These are phyloP conservation scores for Inonotus hispidus DNA, from an alignment of 1,284 basidiomycete species.

Conservation along the genomic window DNA sequence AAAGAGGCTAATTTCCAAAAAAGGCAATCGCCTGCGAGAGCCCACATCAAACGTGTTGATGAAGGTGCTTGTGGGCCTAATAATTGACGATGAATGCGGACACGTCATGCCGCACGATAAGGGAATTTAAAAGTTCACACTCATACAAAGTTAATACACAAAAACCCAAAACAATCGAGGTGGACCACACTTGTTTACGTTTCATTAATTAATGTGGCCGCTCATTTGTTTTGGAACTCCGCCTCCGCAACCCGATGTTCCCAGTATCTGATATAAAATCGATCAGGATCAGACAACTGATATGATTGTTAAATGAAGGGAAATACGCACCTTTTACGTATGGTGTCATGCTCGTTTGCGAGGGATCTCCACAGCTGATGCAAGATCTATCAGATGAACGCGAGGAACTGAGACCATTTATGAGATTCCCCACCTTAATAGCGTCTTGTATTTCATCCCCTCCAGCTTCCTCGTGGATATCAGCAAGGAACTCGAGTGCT, in stretches of 20 bases:
- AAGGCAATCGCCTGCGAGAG: background rate
- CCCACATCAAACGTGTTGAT: background rate
- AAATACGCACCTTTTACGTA: constrained; percentile 65
- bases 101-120: too few species aligned
- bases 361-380: constrained; percentile 68
- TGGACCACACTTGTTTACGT: too few species aligned
- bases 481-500: constrained; percentile 85
- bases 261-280: constrained; percentile 45
- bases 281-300: constrained; percentile 24
- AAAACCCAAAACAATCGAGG: too few species aligned
- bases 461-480: constrained; percentile 48
- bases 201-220: too few species aligned
- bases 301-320: constrained; percentile 13
- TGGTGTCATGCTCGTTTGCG: constrained; percentile 67
- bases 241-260: constrained; percentile 41
- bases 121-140: too few species aligned
- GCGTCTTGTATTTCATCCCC: constrained; percentile 43
- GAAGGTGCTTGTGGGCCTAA: too few species aligned
- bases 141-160: too few species aligned
- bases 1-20: background rate
- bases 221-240: background rate
- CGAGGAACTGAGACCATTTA: background rate
- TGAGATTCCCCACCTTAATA: constrained; percentile 38
- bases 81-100: too few species aligned
- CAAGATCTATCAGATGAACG: constrained; percentile 16